Percentiles rank a stretch among this genome's conserved stretches.
phyloP scores from a whole-genome alignment of 2,329 filamentous ascomycete species.

The Lecanicillium sp. region DNA sequence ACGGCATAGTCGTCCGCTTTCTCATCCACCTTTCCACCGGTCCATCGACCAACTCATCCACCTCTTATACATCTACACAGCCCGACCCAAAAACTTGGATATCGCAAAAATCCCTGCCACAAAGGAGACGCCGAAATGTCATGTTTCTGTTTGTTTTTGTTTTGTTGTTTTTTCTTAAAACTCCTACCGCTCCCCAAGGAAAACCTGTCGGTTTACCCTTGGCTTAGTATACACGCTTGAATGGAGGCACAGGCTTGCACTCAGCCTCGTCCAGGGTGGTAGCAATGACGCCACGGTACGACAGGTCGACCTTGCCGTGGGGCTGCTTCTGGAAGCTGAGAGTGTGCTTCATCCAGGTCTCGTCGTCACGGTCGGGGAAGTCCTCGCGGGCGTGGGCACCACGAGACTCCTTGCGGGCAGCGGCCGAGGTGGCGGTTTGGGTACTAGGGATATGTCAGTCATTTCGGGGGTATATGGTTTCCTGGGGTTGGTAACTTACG shows the following conservation, averaged over 20 bases:
- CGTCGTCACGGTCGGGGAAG: constrained; percentile 88
- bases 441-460: constrained; percentile 39
- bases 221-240: constrained; percentile 82
- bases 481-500: constrained; percentile 62
- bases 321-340: constrained; percentile 91
- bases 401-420: constrained; percentile 93
- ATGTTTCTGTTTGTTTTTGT: constrained; percentile 1
- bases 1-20: no score
- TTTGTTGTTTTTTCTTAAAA: not conserved
- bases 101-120: no score
- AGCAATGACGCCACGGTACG: constrained; percentile 75
- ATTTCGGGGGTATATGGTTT: not conserved
- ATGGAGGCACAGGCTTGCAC: constrained; percentile 92
- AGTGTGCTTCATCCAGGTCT: constrained; percentile 99
- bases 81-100: no score
- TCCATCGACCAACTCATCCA: no score
- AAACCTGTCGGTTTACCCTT: no score
- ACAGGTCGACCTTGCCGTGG: constrained; percentile 77
- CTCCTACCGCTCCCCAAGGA: no score
- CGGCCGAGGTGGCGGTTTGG: constrained; percentile 86
- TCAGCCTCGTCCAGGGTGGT: constrained; percentile 89
- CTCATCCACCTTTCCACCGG: no score
- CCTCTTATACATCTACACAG: no score
- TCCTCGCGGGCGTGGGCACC: constrained; percentile 97
- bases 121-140: no score